These are phyloP conservation scores for Nicotiana otophora DNA, from an alignment of 257 asterid genomes.

Conservation along the genomic window DNA sequence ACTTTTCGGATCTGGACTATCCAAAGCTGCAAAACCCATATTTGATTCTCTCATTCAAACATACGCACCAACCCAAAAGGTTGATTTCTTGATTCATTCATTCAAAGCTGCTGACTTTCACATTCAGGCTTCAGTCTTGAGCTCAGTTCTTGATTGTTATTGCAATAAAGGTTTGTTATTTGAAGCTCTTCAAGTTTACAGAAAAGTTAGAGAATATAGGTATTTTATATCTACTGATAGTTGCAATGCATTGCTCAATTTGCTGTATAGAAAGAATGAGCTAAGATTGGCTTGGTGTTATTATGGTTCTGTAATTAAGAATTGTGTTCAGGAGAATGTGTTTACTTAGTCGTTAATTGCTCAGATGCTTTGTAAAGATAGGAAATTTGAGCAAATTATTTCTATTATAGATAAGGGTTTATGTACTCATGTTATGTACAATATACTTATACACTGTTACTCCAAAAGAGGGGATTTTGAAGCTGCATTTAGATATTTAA, in stretches of 20 bases:
- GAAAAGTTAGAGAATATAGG: constrained; percentile 30
- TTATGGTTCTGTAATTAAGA: constrained; percentile 50
- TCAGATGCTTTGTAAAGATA: constrained; percentile 40
- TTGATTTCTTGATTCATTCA: constrained; percentile 32
- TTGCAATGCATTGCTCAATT: constrained; percentile 45
- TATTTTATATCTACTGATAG: constrained; percentile 25
- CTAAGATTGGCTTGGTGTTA: constrained; percentile 53
- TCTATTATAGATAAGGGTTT: constrained; percentile 46
- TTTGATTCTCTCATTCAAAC: constrained; percentile 43
- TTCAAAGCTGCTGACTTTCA: constrained; percentile 23
- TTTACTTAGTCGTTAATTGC: constrained; percentile 53
- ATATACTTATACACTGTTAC: constrained; percentile 48
- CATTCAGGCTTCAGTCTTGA: constrained; percentile 27
- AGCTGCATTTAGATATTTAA: constrained; percentile 44
- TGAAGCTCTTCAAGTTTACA: constrained; percentile 44
- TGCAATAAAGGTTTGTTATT: constrained; percentile 38
- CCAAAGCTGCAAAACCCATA: constrained; percentile 43
- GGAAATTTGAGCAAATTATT: constrained; percentile 45
- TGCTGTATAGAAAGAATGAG: constrained; percentile 48
- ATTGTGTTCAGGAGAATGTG: constrained; percentile 39
- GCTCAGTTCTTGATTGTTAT: constrained; percentile 46
- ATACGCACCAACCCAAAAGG: constrained; percentile 42
- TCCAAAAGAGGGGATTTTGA: constrained; percentile 59
- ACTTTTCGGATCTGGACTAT: constrained; percentile 43
- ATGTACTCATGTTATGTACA: constrained; percentile 29